These are phyloP conservation scores for Patellaria atrata DNA, from an alignment of 495 filamentous ascomycete species.

Conservation along the genomic window DNA sequence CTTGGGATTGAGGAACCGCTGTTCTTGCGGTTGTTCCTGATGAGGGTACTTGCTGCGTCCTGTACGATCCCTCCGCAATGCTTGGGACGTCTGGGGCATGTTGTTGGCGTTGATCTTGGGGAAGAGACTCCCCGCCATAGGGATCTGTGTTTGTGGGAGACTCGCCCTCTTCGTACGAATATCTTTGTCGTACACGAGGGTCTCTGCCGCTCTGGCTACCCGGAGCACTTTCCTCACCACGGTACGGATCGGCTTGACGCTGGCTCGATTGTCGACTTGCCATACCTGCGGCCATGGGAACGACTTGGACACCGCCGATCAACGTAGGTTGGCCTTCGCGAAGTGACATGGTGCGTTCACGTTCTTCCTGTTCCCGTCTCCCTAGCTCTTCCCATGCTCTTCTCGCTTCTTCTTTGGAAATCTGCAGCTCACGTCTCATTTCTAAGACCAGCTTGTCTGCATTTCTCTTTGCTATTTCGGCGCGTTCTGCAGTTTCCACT, in stretches of 20 bases:
- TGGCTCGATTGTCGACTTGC: constrained; percentile 48
- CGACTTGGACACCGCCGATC: constrained; percentile 90
- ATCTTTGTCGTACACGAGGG: constrained; percentile 22
- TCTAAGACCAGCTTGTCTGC: constrained; percentile 65
- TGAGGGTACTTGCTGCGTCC: constrained; percentile 2
- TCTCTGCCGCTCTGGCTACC: constrained; percentile 1
- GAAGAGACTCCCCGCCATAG: too few relatives aligned
- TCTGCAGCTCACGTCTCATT: constrained; percentile 79
- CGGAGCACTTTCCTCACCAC: constrained; percentile 19
- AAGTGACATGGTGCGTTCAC: constrained; percentile 75
- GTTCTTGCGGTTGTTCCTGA: constrained; percentile 7
- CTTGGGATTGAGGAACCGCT: constrained; percentile 5
- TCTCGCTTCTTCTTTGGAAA: constrained; percentile 91
- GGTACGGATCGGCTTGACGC: constrained; percentile 22
- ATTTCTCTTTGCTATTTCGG: constrained; percentile 47
- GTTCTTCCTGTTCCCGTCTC: constrained; percentile 82
- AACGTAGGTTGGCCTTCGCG: constrained; percentile 77
- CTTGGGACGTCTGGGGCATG: constrained; percentile 9
- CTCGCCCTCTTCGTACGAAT: constrained; percentile 32
- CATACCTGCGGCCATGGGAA: constrained; percentile 75
- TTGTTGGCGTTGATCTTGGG: background rate
- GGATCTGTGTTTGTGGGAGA: constrained; percentile 43
- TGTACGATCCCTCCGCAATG: constrained; percentile 17
- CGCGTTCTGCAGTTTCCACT: constrained; percentile 32
- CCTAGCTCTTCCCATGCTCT: constrained; percentile 96